Conservation (phyloP, 495 filamentous ascomycete genomes). For the Xylaria scruposa region DNA sequence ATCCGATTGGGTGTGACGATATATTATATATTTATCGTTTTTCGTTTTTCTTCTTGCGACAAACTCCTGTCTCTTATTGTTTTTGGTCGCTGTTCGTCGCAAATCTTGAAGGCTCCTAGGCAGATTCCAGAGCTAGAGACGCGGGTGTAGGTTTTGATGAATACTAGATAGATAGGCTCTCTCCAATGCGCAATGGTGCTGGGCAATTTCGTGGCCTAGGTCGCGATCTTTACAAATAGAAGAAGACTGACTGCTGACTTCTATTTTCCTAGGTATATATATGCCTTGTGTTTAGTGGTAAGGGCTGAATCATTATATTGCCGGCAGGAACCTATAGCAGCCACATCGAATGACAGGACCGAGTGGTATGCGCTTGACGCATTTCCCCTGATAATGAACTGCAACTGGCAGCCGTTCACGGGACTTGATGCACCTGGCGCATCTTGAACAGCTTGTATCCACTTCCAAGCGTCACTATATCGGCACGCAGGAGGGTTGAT, state of each 20-base stretch:
- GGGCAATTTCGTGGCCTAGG: not conserved
- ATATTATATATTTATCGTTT: not conserved
- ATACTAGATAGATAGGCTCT: not conserved
- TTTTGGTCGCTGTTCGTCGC: not conserved
- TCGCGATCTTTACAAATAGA: not conserved
- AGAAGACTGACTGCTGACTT: not conserved
- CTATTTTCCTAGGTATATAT: not conserved
- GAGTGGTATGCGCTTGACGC: not conserved
- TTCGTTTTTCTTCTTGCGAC: not conserved
- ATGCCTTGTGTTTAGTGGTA: not conserved
- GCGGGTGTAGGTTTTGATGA: not conserved
- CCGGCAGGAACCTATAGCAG: not conserved
- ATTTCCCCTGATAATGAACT: not conserved
- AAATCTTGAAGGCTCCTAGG: not conserved
- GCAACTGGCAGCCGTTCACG: not conserved
- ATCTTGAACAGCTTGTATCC: not conserved
- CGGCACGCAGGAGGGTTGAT: not conserved
- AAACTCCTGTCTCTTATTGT: not conserved
- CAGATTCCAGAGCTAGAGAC: not conserved
- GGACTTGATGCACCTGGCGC: not conserved
- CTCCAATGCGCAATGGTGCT: not conserved
- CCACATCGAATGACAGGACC: not conserved
- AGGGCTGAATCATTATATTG: not conserved
- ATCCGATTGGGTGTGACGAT: not conserved
- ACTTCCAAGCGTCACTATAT: not conserved